Evolutionary conservation across 2,329 filamentous ascomycete species (phyloP), one percentile per base, ranked within the genome.

Genomic region (Fusarium haematococcum): DNA sequence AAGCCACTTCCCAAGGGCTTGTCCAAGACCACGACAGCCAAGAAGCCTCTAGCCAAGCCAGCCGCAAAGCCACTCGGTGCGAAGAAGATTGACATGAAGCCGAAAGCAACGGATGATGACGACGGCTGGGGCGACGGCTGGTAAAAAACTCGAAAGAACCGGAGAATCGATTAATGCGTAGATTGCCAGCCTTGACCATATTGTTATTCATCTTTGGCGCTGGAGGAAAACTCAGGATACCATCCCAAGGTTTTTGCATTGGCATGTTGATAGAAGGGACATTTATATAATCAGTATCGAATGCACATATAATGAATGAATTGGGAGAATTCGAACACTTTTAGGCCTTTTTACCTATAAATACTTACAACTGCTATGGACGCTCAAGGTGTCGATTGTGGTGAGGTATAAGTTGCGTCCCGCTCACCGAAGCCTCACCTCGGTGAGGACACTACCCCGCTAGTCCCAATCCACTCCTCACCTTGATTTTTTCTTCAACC

Each of bases 1-100:
- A 97, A 94, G 75, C 85, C 92, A 4, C 81, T 98, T 64, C 95
- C 96, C 0, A 99, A 97, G 83, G 96, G 96, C 0, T 81, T 98
- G 30, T 84, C 87, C 2, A 98, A 97, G 83, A 79, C 89, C 3
- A 82, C 74, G 0, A 81, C 67, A 1, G 62, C 81, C 1, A 88
- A 86, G 76, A 89, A 87, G 69, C 68, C 83, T 4, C 73, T 79
- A 14, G 71, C 80, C 2, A 89, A 88, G 69, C 82, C 86, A 11
- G 79, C 79, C 2, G 70, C 82, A 0, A 89, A 88, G 71, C 82
- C 85, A 8, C 80, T 84, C 2, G 81, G 81, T 2, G 83, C 88
- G 1, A 95, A 94, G 84, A 93, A 92, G 83, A 90, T 94, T 71
- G 89, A 94, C 77, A 88, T 90, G 77, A 91, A 90, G 77, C 92